phyloP scores from a whole-genome alignment of 805 yeast species.

The Brettanomyces nanus region DNA sequence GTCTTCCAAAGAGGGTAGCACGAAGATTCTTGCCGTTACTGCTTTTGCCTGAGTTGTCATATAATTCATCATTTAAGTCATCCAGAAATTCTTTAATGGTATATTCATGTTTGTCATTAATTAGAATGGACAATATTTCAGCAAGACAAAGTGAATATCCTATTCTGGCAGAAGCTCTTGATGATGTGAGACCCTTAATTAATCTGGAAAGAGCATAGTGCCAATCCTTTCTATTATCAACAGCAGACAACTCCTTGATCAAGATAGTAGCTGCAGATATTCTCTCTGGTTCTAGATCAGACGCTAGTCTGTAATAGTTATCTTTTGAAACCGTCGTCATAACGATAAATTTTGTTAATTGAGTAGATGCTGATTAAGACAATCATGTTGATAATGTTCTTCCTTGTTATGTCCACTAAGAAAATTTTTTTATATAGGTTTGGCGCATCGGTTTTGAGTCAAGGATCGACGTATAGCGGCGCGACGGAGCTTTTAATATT shows the following conservation, averaged over 20 bases:
- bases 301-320: conserved; percentile 67
- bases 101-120: conserved; percentile 24
- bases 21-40: conserved; percentile 80
- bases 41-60: conserved; percentile 29
- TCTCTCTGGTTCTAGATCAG: conserved; percentile 68
- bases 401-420: too few relatives aligned
- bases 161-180: conserved; percentile 74
- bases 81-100: conserved; percentile 31
- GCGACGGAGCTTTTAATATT: too few relatives aligned
- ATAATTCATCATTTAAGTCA: conserved; percentile 29
- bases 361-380: too few relatives aligned
- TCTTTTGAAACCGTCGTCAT: conserved; percentile 56
- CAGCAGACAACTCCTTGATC: conserved; percentile 45
- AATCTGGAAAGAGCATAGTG: conserved; percentile 72
- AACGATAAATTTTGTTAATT: not conserved
- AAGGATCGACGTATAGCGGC: too few relatives aligned
- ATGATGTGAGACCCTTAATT: conserved; percentile 72
- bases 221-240: conserved; percentile 52
- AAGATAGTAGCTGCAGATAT: conserved; percentile 61
- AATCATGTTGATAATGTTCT: too few relatives aligned
- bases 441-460: too few relatives aligned
- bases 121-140: conserved; percentile 43
- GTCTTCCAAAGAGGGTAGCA: conserved; percentile 68
- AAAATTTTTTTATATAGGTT: too few relatives aligned
- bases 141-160: conserved; percentile 87